phyloP scores from a whole-genome alignment of 1,284 basidiomycete genomes.

The Papiliotrema laurentii region DNA sequence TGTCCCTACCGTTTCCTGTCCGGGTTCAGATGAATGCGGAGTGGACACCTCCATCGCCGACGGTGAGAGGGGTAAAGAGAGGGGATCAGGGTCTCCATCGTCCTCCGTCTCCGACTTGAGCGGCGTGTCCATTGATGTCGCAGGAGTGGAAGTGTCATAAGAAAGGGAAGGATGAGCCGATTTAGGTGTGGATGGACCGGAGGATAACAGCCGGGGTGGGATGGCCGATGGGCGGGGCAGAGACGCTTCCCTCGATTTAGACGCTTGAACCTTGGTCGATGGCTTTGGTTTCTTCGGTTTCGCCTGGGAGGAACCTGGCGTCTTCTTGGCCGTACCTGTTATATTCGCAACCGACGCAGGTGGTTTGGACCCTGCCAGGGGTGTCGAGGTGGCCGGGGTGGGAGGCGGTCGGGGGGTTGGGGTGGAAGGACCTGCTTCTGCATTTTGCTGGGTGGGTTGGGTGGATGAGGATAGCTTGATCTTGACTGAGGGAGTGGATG shows the following conservation, averaged over 20 bases:
- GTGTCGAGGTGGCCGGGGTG: too few species aligned
- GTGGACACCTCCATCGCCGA: not conserved
- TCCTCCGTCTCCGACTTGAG: slow-evolving; percentile 4
- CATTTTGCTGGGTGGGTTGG: not conserved
- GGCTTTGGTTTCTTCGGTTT: too few species aligned
- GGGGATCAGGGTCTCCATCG: slow-evolving; percentile 12
- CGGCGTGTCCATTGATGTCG: slow-evolving; percentile 8
- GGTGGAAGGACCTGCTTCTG: not conserved
- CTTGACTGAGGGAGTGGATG: too few species aligned
- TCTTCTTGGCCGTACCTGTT: too few species aligned
- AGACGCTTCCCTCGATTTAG: too few species aligned
- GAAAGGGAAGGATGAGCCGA: slow-evolving; percentile 3
- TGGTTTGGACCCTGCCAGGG: too few species aligned
- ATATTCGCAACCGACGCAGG: too few species aligned
- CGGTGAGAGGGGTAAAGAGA: slow-evolving; percentile 13
- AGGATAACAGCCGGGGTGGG: slow-evolving; percentile 18
- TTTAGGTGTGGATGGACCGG: slow-evolving; percentile 8
- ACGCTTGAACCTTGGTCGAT: too few species aligned
- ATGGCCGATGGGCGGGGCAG: too few species aligned
- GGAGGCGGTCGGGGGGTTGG: slow-evolving; percentile 10
- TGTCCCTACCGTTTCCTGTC: not conserved
- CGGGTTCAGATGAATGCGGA: not conserved
- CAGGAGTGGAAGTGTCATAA: slow-evolving; percentile 5
- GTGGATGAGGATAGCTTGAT: not conserved
- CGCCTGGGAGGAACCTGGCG: too few species aligned